Evolutionary conservation across 2,329 filamentous ascomycete species (phyloP).

Genomic region (Pseudocercospora fuligena): DNA sequence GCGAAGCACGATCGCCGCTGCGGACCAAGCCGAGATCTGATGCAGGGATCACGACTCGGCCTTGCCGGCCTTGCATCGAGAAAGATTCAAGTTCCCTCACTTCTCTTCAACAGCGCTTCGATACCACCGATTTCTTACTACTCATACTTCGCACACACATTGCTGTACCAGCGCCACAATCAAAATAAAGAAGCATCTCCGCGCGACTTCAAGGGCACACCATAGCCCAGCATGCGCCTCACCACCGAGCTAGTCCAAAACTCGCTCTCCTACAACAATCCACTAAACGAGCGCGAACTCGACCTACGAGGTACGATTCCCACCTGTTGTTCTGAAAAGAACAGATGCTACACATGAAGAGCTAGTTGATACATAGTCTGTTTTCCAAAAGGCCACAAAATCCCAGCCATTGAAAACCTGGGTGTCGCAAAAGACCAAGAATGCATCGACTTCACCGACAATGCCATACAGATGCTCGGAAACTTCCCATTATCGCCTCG

Average conservation of each 20-base stretch:
- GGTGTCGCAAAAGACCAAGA: conserved; percentile 94
- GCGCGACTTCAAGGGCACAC: background rate
- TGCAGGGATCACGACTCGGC: background rate
- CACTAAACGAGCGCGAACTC: conserved; percentile 97
- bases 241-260: conserved; percentile 92
- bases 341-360: conserved; percentile 85
- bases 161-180: background rate
- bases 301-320: conserved; percentile 92
- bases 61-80: background rate
- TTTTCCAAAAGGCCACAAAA: conserved; percentile 84
- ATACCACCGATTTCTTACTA: background rate
- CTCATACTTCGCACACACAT: background rate
- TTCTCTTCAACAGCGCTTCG: background rate
- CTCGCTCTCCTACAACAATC: conserved; percentile 97
- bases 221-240: conserved; percentile 74
- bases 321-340: conserved; percentile 71
- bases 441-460: conserved; percentile 97
- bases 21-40: background rate
- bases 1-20: too few species aligned
- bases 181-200: background rate
- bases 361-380: conserved; percentile 44
- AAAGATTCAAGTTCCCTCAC: background rate
- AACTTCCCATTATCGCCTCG: conserved; percentile 94
- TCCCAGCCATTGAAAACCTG: conserved; percentile 95
- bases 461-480: conserved; percentile 85